Base-by-base conservation (phyloP, 306 rosid species). In the Rosa multiflora region DNA sequence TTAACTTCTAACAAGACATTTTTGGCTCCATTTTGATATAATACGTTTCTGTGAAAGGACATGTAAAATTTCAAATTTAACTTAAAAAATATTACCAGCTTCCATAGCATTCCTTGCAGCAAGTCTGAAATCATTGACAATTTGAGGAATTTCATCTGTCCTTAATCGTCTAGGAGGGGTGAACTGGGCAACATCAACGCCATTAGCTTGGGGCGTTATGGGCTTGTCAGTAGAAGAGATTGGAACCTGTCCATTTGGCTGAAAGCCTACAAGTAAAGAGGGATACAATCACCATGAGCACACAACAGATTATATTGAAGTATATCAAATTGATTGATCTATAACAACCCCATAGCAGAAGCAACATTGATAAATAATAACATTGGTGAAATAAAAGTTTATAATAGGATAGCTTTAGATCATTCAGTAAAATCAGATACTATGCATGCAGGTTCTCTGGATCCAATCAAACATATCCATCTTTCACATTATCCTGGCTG, bases 141-240 rank as follows among this genome's bases (percentile, higher is more conserved):
- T 43, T 8, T 72, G 35, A 5, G 87, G 86, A 72, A 89, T 88
- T 80, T 88, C 97, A 23, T 90, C 87, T 0, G 74, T 84, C 56
- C 87, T 82, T 15, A 89, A 73, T 13, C 88, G 74, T 82, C 89
- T 83, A 2, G 97, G 96, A 37, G 90, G 89, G 5, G 91, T 81
- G 79, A 75, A 86, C 8, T 82, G 32, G 4, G 39, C 76, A 39
- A 23, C 75, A 14, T 78, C 90, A 73, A 69, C 48, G 9, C 88
- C 90, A 39, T 73, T 76, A 23, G 70, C 2, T 47, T 69, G 73
- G 26, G 90, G 87, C 3, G 81, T 0, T 21, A 90, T 81, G 63
- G 83, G 81, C 87, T 68, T 88, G 87, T 92, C 88, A 0, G 92
- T 87, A 8, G 84, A 80, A 67, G 97, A 92, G 23, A 92, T 79